Evolutionary conservation across 805 yeast species (phyloP), one percentile per base, ranked within the genome.

Genomic region (Myxozyma sirexii): DNA sequence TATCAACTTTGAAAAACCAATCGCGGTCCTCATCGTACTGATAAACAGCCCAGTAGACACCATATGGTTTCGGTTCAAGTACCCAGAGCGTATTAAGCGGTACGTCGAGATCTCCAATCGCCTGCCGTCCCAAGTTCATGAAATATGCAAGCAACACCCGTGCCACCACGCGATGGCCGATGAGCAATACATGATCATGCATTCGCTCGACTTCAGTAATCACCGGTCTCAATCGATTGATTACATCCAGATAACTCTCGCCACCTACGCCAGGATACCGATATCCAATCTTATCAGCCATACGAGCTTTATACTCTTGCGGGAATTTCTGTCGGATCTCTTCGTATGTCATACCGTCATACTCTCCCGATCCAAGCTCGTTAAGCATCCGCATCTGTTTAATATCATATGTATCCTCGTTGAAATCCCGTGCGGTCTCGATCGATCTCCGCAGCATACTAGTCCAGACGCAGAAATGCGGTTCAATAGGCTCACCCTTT

Each of bases 241-340:
- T 87, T 12, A 94, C 99, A 74, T 93, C 98, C 67, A 93, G 76
- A 68, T 93, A 93, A 0, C 96, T 88, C 74, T 93, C 99, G 17
- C 99, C 99, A 6, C 98, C 97, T 51, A 90, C 88, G 3, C 99
- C 99, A 1, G 98, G 99, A 71, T 93, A 93, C 61, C 99, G 79
- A 74, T 93, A 93, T 17, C 86, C 79, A 67, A 93, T 79, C 74
- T 93, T 93, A 73, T 90, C 87, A 43, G 80, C 77, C 66, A 90
- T 75, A 59, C 98, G 81, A 17, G 90, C 82, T 43, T 81, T 83
- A 70, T 86, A 93, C 72, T 93, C 98, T 38, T 82, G 82, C 0
- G 97, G 97, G 68, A 80, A 83, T 62, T 77, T 76, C 10, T 74
- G 76, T 71, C 86, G 88, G 64, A 93, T 92, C 67, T 93, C 96